Evolutionary conservation across 306 rosid species (phyloP), one percentile per base, ranked within the genome.

Genomic region (Carpinus viminea): DNA sequence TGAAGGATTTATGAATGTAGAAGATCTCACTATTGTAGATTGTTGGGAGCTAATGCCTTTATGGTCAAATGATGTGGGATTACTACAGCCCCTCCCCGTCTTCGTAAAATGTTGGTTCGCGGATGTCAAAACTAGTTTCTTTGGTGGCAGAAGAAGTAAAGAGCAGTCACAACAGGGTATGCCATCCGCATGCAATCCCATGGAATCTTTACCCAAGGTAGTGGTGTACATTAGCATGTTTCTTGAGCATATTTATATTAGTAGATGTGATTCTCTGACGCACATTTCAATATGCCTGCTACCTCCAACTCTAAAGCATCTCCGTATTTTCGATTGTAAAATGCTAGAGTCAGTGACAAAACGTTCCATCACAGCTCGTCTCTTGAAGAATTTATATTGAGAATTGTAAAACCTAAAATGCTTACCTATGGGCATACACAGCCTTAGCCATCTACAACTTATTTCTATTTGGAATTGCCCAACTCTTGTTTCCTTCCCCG

Each of bases 341-440:
- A 7, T 28, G n/a, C 45, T 62, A 1, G 76, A 59, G 69, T 68
- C 71, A 70, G 26, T 83, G 45, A 66, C 79, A 43, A 53, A 69
- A 46, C 56, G 16, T 55, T 65, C 20, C 74, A 71, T 26, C 4
- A 54, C n/a, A 62, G 15, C 43, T 61, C 43, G 2, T 31, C 28
- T 13, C 68, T 61, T 20, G 9, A 61, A 61, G 0, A 7, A 31
- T 61, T 28, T 0, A 0, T 0, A 28, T 61, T 3, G 0, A 0
- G 4, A 0, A 2, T 15, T 62, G 69, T 62, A 31, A 13, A 62
- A 62, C 20, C 41, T 62, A 5, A 62, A 31, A 62, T 62, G 9
- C 18, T 62, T 62, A 62, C 69, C 45, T n/a, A 28, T 24, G 8
- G 68, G 68, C n/a, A 61, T 61, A 31, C 68, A 28, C 9, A 28